Percentiles rank a stretch among this genome's conserved stretches.
These are phyloP conservation scores for Psilocybe sp. DNA, from an alignment of 768 basidiomycete genomes.

Conservation along the genomic window DNA sequence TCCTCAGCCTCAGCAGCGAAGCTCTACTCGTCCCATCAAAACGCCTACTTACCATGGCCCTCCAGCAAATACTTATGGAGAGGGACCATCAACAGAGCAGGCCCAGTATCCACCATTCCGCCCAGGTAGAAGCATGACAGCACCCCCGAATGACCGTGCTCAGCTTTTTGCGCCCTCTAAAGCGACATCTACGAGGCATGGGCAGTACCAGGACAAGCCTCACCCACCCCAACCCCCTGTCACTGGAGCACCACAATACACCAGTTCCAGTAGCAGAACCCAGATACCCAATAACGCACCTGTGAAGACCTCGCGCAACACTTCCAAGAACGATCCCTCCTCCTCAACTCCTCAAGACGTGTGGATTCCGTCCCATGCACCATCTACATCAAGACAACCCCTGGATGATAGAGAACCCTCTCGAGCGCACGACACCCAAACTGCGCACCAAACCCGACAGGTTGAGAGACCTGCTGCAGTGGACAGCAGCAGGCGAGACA, in stretches of 20 bases:
- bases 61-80: conserved; percentile 5
- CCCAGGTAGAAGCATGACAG: conserved; percentile 9
- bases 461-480: conserved; percentile 9
- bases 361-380: conserved; percentile 18
- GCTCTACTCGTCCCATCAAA: conserved; percentile 24
- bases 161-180: conserved; percentile 12
- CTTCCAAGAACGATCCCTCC: conserved; percentile 11
- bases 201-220: conserved; percentile 15
- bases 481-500: conserved; percentile 12
- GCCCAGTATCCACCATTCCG: conserved; percentile 10
- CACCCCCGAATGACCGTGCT: conserved; percentile 9
- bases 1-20: conserved; percentile 26
- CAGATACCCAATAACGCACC: conserved; percentile 10
- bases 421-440: too few species aligned
- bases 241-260: conserved; percentile 8
- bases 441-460: background rate
- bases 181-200: conserved; percentile 14
- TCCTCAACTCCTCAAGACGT: conserved; percentile 16
- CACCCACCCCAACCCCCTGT: conserved; percentile 10
- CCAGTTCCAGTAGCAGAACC: conserved; percentile 1
- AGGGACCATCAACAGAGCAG: conserved; percentile 12
- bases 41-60: conserved; percentile 9
- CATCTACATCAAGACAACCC: conserved; percentile 16
- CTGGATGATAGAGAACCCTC: too few species aligned
- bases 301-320: conserved; percentile 9